phyloP scores from a whole-genome alignment of 75 land plant genomes.

The Selaginella moellendorffii region DNA sequence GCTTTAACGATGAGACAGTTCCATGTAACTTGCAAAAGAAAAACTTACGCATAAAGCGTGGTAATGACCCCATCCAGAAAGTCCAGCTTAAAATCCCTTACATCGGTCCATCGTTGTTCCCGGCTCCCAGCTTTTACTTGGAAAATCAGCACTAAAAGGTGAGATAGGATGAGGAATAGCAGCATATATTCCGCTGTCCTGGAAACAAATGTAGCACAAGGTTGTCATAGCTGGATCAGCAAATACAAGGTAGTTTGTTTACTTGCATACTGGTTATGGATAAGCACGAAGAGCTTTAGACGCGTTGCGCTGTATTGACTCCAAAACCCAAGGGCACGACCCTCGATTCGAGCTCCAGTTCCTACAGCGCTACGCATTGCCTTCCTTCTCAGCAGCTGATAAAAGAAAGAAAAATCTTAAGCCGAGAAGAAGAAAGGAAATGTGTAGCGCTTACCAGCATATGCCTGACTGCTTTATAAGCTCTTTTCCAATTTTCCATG shows the following conservation, averaged over 20 bases:
- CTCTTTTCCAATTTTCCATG: conserved; percentile 6
- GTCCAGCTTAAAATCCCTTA: neutral
- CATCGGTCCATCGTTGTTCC: neutral
- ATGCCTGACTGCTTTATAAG: conserved; percentile 2
- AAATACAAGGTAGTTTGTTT: neutral
- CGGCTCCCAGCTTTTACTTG: neutral
- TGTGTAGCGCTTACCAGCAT: conserved; percentile 8
- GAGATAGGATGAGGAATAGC: neutral
- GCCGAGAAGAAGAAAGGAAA: no score
- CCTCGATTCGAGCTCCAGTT: conserved; percentile 6
- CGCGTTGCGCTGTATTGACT: neutral
- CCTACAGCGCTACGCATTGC: conserved; percentile 9
- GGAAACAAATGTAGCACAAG: no score
- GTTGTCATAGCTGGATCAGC: neutral
- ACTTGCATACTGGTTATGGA: conserved; percentile 9
- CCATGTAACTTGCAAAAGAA: neutral
- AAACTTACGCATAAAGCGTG: neutral
- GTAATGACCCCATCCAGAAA: neutral
- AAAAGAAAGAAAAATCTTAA: neutral
- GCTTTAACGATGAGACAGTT: neutral
- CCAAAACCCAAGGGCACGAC: conserved; percentile 7
- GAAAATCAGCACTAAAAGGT: neutral
- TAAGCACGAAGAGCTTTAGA: neutral
- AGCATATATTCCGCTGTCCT: neutral
- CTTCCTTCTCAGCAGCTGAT: neutral